A percentile compares a stretch with the other conserved stretches of the same genome.
phyloP scores from a whole-genome alignment of 2,329 filamentous ascomycete species.

The Pseudogymnoascus sp. region DNA sequence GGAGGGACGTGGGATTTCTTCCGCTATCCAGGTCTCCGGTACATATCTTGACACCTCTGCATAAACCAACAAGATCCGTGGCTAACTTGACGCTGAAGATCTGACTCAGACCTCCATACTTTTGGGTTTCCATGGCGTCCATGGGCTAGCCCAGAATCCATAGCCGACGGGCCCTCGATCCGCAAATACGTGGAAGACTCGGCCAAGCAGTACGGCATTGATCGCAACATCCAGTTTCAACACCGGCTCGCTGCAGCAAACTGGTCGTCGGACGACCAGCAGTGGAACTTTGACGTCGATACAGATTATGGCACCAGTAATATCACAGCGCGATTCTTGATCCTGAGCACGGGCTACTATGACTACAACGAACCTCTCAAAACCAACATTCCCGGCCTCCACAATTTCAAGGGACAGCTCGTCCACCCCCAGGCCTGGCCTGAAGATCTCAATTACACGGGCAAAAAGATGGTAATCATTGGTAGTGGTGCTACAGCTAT shows the following conservation, averaged over 20 bases:
- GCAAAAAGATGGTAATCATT: conserved; percentile 57
- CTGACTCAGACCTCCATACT: conserved; percentile 49
- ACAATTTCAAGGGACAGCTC: conserved; percentile 47
- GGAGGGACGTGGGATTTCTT: conserved; percentile 73
- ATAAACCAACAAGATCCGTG: not conserved
- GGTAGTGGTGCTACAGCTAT: conserved; percentile 70
- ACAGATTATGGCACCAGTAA: conserved; percentile 20
- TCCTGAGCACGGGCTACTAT: conserved; percentile 56
- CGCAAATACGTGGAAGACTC: conserved; percentile 43
- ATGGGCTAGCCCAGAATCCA: conserved; percentile 45
- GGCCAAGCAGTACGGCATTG: conserved; percentile 40
- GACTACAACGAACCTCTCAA: conserved; percentile 48
- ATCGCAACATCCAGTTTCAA: conserved; percentile 41
- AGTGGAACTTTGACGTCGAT: conserved; percentile 41
- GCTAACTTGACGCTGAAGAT: conserved; percentile 19
- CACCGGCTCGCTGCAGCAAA: conserved; percentile 40
- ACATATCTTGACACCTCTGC: not conserved
- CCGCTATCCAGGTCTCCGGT: conserved; percentile 58
- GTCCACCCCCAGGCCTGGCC: conserved; percentile 69
- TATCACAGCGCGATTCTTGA: conserved; percentile 36
- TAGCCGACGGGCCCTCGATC: conserved; percentile 43
- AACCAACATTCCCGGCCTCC: conserved; percentile 46
- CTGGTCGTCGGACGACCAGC: conserved; percentile 44
- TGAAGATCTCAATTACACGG: conserved; percentile 51
- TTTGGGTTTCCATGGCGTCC: conserved; percentile 60